Base-by-base conservation (phyloP, 2,329 filamentous ascomycete species). In the Fusarium palustre region DNA sequence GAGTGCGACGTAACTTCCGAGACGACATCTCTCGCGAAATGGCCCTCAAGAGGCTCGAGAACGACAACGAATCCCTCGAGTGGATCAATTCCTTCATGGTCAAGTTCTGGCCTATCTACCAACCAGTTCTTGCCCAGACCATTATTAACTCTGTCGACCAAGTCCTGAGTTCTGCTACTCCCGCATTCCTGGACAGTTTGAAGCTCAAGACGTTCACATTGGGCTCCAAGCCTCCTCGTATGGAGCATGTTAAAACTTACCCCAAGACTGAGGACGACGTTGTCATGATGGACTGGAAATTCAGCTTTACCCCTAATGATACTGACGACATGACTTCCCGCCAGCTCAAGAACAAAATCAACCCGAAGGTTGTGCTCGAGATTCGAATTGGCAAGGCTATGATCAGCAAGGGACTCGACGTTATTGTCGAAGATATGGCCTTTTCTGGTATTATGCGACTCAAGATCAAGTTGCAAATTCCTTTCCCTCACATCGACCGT, bases 31-130 rank as follows among this genome's bases (percentile, higher is more conserved):
- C 91, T 64, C 91, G 96, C 55, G 94, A 97, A 79, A 86, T 97
- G 85, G 90, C 91, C 15, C 92, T 97, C 80, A 91, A 91, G 79
- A 92, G 87, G 75, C 84, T 99, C 55, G 96, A 98, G 74, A 96
- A 90, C 11, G 96, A 99, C 73, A 90, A 89, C 28, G 96, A 99
- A 81, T 96, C 92, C 59, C 84, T 99, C 49, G 96, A 99, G 80
- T 99, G 96, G 96, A 98, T 99, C 80, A 99, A 99, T 85, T 97
- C 93, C 74, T 99, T 99, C 82, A 79, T 99, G 74, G 90, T 97
- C 81, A 99, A 99, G 79, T 99, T 99, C 83, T 99, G 96, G 96
- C 96, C 96, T 66, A 99, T 99, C 76, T 98, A 97, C 78, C 93
- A 96, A 57, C 96, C 96, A 2, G 93, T 98, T 12, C 87, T 99